These are phyloP conservation scores for Globisporangium paddicum DNA, from an alignment of 352 stramenopile genomes.

Conservation along the genomic window DNA sequence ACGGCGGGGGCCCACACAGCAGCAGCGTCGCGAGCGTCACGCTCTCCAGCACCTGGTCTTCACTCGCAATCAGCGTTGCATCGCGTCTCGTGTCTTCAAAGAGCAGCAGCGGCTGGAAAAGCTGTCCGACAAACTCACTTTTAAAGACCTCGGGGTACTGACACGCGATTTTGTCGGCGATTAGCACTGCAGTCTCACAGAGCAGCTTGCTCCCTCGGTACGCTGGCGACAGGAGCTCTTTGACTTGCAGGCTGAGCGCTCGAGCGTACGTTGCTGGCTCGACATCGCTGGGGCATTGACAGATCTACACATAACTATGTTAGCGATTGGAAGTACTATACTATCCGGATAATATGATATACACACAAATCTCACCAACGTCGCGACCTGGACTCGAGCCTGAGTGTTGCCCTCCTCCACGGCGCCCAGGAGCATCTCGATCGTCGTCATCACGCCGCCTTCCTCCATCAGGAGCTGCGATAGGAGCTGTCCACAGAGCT, in stretches of 20 bases:
- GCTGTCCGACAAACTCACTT: slow-evolving; percentile 35
- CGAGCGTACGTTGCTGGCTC: slow-evolving; percentile 35
- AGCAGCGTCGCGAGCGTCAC: slow-evolving; percentile 50
- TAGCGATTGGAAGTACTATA: neutral
- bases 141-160: slow-evolving; percentile 44
- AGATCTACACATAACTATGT: slow-evolving; percentile 33
- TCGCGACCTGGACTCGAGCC: slow-evolving; percentile 76
- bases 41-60: slow-evolving; percentile 45
- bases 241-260: slow-evolving; percentile 51
- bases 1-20: slow-evolving; percentile 63
- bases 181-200: slow-evolving; percentile 60
- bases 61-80: slow-evolving; percentile 19
- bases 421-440: slow-evolving; percentile 72
- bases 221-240: slow-evolving; percentile 37
- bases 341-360: too few species aligned
- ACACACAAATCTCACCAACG: slow-evolving; percentile 25
- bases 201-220: slow-evolving; percentile 66
- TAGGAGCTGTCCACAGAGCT: slow-evolving; percentile 51
- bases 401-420: slow-evolving; percentile 86
- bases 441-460: slow-evolving; percentile 70
- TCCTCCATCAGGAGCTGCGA: slow-evolving; percentile 60
- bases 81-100: slow-evolving; percentile 35
- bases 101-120: slow-evolving; percentile 62
- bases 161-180: slow-evolving; percentile 50
- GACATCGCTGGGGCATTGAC: slow-evolving; percentile 49